phyloP scores from a whole-genome alignment of 371 early-diverging fungal species.

The Syncephalastrum sp. region DNA sequence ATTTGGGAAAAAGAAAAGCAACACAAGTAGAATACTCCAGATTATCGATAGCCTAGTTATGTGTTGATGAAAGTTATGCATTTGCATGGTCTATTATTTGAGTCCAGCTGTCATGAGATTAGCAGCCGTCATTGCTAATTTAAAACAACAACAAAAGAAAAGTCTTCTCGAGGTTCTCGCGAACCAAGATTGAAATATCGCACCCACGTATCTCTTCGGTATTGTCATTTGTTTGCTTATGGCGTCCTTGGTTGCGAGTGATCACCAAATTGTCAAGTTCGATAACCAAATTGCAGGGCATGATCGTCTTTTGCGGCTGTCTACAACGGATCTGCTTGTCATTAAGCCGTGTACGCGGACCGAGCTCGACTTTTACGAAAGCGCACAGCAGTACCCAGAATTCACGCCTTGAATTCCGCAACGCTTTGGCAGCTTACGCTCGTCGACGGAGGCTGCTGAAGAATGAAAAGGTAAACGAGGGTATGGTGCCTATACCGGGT shows the following conservation, averaged over 20 bases:
- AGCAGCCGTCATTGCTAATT: too few relatives aligned
- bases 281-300: constrained; percentile 75
- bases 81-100: too few relatives aligned
- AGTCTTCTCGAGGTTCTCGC: too few relatives aligned
- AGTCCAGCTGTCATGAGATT: too few relatives aligned
- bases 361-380: constrained; percentile 70
- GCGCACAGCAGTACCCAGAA: constrained; percentile 46
- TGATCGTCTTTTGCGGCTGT: constrained; percentile 50
- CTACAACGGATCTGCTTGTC: constrained; percentile 55
- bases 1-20: too few relatives aligned
- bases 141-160: too few relatives aligned
- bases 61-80: too few relatives aligned
- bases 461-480: constrained; percentile 7
- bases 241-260: constrained; percentile 7
- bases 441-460: constrained; percentile 33
- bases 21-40: too few relatives aligned
- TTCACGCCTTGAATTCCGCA: constrained; percentile 65
- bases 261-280: constrained; percentile 24
- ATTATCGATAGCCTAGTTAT: too few relatives aligned
- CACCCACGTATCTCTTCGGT: too few relatives aligned
- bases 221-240: background rate
- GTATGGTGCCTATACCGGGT: constrained; percentile 7
- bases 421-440: constrained; percentile 64
- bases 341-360: constrained; percentile 61
- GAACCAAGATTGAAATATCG: too few relatives aligned